Percentiles rank a stretch among this genome's conserved stretches.
phyloP scores from a whole-genome alignment of 2,329 filamentous ascomycete genomes.

The Mycosphaerella arachidis region DNA sequence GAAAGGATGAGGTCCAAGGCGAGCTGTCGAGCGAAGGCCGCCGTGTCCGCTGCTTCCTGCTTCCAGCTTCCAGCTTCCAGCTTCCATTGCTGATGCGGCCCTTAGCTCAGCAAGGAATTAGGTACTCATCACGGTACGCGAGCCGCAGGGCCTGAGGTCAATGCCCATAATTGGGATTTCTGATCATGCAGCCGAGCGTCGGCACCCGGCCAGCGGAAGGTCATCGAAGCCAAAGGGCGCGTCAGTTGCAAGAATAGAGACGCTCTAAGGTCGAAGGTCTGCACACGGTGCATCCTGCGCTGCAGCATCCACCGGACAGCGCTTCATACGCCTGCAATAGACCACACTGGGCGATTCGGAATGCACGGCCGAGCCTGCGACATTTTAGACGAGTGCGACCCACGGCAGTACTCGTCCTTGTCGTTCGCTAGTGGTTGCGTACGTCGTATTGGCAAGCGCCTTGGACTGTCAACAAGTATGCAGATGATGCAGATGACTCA shows the following conservation, averaged over 20 bases:
- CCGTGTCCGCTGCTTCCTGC: too few species aligned
- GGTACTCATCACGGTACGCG: neutral
- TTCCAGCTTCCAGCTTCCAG: too few species aligned
- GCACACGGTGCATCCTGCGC: conserved; percentile 1
- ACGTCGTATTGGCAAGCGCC: conserved; percentile 13
- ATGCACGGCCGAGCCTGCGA: conserved; percentile 2
- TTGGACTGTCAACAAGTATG: conserved; percentile 10
- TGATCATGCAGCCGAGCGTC: neutral
- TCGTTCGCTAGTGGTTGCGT: conserved; percentile 2
- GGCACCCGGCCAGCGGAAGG: neutral
- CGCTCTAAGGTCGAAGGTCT: neutral
- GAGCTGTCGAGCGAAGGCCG: neutral
- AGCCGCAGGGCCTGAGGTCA: conserved; percentile 3
- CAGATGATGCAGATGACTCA: conserved; percentile 15
- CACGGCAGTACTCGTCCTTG: conserved; percentile 4
- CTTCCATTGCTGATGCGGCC: neutral
- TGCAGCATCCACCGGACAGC: neutral
- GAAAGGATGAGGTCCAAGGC: neutral
- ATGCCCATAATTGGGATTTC: neutral
- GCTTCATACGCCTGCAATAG: neutral
- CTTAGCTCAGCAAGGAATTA: conserved; percentile 2
- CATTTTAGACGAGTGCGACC: neutral
- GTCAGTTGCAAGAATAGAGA: neutral
- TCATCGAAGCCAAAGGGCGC: neutral
- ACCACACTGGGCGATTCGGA: neutral